A percentile compares a stretch with the other conserved stretches of the same genome.
These are phyloP conservation scores for Trichocomaceae sp. DNA, from an alignment of 2,329 filamentous ascomycete species.

Conservation along the genomic window DNA sequence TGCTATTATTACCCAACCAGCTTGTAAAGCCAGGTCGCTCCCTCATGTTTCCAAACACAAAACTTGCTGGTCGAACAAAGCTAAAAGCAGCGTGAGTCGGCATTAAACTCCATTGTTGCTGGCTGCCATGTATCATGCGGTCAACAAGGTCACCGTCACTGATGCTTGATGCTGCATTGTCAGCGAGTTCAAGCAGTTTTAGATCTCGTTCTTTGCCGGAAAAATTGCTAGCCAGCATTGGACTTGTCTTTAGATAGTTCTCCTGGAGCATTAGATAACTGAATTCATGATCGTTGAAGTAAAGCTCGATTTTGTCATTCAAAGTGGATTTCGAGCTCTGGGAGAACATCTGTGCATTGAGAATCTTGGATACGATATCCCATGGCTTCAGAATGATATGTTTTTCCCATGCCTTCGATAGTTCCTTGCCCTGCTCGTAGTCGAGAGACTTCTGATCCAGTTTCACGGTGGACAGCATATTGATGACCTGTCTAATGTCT, in stretches of 20 bases:
- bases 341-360: slow-evolving; percentile 79
- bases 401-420: slow-evolving; percentile 98
- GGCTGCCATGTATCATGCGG: slow-evolving; percentile 94
- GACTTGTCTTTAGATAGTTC: slow-evolving; percentile 85
- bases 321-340: slow-evolving; percentile 75
- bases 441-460: slow-evolving; percentile 74
- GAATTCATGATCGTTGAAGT: slow-evolving; percentile 99
- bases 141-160: slow-evolving; percentile 95
- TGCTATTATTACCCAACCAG: slow-evolving; percentile 96
- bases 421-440: slow-evolving; percentile 79
- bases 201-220: slow-evolving; percentile 63
- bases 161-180: slow-evolving; percentile 88
- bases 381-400: slow-evolving; percentile 94
- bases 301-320: slow-evolving; percentile 97
- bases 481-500: slow-evolving; percentile 96
- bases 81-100: slow-evolving; percentile 93
- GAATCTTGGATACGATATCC: slow-evolving; percentile 93
- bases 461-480: slow-evolving; percentile 94
- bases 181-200: slow-evolving; percentile 78
- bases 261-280: slow-evolving; percentile 97
- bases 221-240: slow-evolving; percentile 57
- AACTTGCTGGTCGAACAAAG: slow-evolving; percentile 85
- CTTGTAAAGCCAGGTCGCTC: slow-evolving; percentile 69
- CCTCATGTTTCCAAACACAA: slow-evolving; percentile 69
- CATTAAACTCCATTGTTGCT: slow-evolving; percentile 98